Evolutionary conservation across 1,284 basidiomycete species (phyloP).

Genomic region (Moesziomyces sp.): DNA sequence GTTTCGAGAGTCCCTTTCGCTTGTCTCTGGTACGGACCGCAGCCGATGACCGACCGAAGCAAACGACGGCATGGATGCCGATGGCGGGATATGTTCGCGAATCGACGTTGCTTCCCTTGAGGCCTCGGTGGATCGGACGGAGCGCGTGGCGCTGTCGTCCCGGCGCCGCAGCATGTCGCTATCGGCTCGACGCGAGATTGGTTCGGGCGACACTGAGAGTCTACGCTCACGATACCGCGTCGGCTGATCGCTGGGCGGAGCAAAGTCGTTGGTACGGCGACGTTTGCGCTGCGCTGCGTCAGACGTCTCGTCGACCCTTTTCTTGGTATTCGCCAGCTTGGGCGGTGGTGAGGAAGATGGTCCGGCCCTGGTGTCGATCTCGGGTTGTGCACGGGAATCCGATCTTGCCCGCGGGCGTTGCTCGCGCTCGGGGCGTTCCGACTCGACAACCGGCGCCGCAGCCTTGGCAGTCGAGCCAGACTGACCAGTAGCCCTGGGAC

Average conservation of each 20-base stretch:
- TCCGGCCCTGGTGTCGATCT: not conserved
- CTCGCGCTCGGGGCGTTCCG: not conserved
- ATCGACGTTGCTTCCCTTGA: conserved; percentile 2
- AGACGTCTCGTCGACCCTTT: conserved; percentile 4
- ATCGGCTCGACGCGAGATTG: conserved; percentile 3
- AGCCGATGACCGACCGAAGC: conserved; percentile 8
- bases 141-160: conserved; percentile 9
- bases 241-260: conserved; percentile 2
- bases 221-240: conserved; percentile 1
- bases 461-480: not conserved
- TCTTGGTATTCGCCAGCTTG: conserved; percentile 6
- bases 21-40: conserved; percentile 11
- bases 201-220: not conserved
- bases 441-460: not conserved
- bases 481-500: not conserved
- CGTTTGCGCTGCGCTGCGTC: conserved; percentile 29
- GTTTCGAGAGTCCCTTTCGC: conserved; percentile 1
- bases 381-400: not conserved
- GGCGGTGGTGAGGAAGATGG: not conserved
- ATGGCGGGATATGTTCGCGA: conserved; percentile 7
- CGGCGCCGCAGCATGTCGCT: not conserved
- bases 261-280: conserved; percentile 34
- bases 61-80: conserved; percentile 28
- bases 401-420: not conserved
- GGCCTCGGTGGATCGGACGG: not conserved